Evolutionary conservation across 805 yeast species (phyloP).

Genomic region (Candida fluviatilis): DNA sequence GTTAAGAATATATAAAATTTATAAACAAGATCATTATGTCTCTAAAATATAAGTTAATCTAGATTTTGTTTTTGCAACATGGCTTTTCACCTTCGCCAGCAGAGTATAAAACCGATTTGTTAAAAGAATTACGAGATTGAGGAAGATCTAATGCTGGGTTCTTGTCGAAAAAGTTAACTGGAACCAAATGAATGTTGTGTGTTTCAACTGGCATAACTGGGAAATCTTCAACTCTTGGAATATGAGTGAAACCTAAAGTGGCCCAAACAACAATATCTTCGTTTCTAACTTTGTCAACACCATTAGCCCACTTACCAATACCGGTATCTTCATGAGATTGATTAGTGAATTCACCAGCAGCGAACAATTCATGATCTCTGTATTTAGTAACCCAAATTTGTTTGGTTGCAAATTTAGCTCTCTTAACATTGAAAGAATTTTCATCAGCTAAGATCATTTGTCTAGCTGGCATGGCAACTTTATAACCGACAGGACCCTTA

Average conservation of each 20-base stretch:
- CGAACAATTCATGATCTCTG: slow-evolving; percentile 65
- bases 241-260: slow-evolving; percentile 75
- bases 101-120: slow-evolving; percentile 50
- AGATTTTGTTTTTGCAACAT: slow-evolving; percentile 4
- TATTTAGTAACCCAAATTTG: slow-evolving; percentile 82
- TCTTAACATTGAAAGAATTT: slow-evolving; percentile 59
- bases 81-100: slow-evolving; percentile 12
- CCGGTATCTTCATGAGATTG: slow-evolving; percentile 73
- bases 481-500: slow-evolving; percentile 71
- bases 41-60: background rate
- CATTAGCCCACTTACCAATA: slow-evolving; percentile 66
- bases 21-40: background rate
- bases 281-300: slow-evolving; percentile 64
- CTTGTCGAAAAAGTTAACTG: slow-evolving; percentile 69
- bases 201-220: slow-evolving; percentile 88
- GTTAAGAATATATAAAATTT: too few species aligned
- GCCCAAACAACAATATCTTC: slow-evolving; percentile 79
- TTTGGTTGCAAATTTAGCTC: slow-evolving; percentile 73
- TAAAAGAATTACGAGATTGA: slow-evolving; percentile 61
- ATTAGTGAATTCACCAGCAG: slow-evolving; percentile 85
- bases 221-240: slow-evolving; percentile 82
- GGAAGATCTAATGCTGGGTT: slow-evolving; percentile 81
- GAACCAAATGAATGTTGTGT: slow-evolving; percentile 59
- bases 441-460: slow-evolving; percentile 69
- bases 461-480: slow-evolving; percentile 67